phyloP scores from a whole-genome alignment of 2,329 filamentous ascomycete species.

The Beauveria bassiana region DNA sequence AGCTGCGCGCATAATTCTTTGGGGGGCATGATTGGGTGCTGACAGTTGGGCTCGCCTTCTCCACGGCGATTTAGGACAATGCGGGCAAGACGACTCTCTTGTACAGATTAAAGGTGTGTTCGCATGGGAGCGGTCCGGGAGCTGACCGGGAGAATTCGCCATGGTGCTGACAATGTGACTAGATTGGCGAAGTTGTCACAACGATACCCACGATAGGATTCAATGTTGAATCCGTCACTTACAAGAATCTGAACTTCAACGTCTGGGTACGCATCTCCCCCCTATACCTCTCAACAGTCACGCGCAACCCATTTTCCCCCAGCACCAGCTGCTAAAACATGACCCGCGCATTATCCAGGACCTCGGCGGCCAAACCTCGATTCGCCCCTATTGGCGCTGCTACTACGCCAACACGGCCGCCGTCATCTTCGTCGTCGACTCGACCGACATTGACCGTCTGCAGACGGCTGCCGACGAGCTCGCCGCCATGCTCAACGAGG shows the following conservation, averaged over 20 bases:
- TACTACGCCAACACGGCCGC: conserved; percentile 99
- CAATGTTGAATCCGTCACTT: conserved; percentile 97
- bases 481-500: conserved; percentile 91
- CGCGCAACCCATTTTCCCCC: neutral
- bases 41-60: neutral
- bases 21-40: neutral
- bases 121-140: neutral
- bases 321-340: no score
- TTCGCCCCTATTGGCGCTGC: conserved; percentile 97
- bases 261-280: conserved; percentile 68
- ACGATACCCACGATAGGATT: conserved; percentile 99
- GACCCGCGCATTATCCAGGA: conserved; percentile 44
- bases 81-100: conserved; percentile 95
- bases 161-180: conserved; percentile 10
- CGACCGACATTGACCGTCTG: conserved; percentile 91
- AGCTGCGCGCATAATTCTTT: neutral
- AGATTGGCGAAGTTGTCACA: conserved; percentile 98
- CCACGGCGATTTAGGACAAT: conserved; percentile 63
- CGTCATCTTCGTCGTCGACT: conserved; percentile 97
- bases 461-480: conserved; percentile 90
- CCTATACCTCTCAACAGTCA: neutral
- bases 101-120: conserved; percentile 83
- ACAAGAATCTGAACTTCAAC: conserved; percentile 97
- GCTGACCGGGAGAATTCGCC: neutral
- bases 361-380: conserved; percentile 95